Evolutionary conservation across 768 basidiomycete genomes (phyloP).

Genomic region (Xerocomellus amylosporus): DNA sequence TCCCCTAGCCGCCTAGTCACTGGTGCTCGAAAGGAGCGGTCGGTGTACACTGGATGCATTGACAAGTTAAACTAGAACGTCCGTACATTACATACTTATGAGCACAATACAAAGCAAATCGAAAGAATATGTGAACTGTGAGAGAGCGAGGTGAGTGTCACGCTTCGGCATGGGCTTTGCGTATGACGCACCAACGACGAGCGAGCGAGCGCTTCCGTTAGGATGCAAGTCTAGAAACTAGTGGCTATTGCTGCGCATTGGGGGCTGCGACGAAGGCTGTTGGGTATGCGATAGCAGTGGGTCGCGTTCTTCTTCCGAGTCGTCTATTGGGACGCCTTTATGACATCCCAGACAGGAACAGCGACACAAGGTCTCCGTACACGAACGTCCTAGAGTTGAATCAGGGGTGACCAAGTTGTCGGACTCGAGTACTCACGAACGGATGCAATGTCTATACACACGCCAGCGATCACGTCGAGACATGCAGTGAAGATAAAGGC

Average conservation of each 20-base stretch:
- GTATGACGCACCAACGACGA: neutral
- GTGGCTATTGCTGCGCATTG: conserved; percentile 17
- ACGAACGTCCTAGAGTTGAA: conserved; percentile 13
- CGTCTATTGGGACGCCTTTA: conserved; percentile 1
- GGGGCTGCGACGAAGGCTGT: conserved; percentile 23
- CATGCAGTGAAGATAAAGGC: conserved; percentile 14
- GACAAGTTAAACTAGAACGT: neutral
- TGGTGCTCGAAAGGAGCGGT: neutral
- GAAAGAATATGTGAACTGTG: neutral
- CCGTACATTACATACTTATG: neutral
- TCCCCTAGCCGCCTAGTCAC: too few relatives aligned
- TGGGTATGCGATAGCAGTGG: conserved; percentile 21
- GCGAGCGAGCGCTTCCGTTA: neutral
- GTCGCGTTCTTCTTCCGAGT: conserved; percentile 13
- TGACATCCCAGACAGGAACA: conserved; percentile 15
- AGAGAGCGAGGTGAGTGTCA: neutral
- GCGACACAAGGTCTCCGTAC: conserved; percentile 25
- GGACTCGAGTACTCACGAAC: conserved; percentile 23
- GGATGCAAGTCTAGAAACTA: neutral
- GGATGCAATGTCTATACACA: conserved; percentile 25
- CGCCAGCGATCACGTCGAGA: conserved; percentile 21
- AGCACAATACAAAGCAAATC: neutral
- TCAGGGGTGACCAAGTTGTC: too few relatives aligned
- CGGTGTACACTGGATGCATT: neutral
- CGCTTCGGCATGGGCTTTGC: neutral